These are phyloP conservation scores for Albatrellus ellisii DNA, from an alignment of 768 basidiomycete genomes.

Conservation along the genomic window DNA sequence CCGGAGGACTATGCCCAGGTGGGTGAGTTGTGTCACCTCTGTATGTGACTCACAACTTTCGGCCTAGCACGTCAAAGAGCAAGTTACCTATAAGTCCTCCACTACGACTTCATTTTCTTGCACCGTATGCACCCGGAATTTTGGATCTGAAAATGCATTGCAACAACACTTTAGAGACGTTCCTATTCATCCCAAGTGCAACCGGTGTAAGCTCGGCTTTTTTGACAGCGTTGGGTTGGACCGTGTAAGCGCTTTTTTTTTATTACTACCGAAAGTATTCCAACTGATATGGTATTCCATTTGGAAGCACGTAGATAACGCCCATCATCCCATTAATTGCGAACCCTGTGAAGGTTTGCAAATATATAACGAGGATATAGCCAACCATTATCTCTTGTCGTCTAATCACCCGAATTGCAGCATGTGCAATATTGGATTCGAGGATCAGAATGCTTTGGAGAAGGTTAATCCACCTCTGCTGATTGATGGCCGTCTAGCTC, in stretches of 20 bases:
- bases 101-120: too few relatives aligned
- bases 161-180: too few relatives aligned
- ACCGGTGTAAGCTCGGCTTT: conserved; percentile 29
- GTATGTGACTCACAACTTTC: too few relatives aligned
- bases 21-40: too few relatives aligned
- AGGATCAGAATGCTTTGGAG: conserved; percentile 6
- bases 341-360: conserved; percentile 7
- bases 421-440: conserved; percentile 10
- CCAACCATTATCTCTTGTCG: conserved; percentile 8
- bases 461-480: too few relatives aligned
- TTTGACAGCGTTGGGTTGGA: conserved; percentile 21
- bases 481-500: too few relatives aligned
- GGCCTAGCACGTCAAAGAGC: too few relatives aligned
- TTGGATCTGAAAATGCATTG: too few relatives aligned
- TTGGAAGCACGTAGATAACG: conserved; percentile 19
- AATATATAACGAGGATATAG: conserved; percentile 9
- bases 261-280: neutral
- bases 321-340: conserved; percentile 11
- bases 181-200: conserved; percentile 31
- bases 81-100: too few relatives aligned
- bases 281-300: too few relatives aligned
- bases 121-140: too few relatives aligned
- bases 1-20: too few relatives aligned
- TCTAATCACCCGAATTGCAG: conserved; percentile 7
- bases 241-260: conserved; percentile 19